phyloP scores from a whole-genome alignment of 2,329 filamentous ascomycete genomes.

The Aaosphaeria arxii region DNA sequence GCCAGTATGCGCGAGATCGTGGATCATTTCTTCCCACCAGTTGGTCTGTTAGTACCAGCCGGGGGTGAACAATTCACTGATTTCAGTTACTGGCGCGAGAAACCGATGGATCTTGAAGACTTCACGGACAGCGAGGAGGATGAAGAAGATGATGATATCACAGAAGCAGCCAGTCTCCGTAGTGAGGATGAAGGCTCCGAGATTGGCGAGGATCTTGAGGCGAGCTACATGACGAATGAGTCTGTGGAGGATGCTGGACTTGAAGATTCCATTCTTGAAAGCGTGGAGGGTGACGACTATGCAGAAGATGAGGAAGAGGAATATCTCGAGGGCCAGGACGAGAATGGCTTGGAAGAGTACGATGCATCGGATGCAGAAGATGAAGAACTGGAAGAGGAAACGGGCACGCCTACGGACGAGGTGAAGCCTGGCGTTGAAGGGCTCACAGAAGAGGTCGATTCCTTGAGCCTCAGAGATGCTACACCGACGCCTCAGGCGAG shows the following conservation, averaged over 20 bases:
- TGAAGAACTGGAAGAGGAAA: constrained; percentile 7
- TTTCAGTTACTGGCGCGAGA: constrained; percentile 93
- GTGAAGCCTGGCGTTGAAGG: constrained; percentile 1
- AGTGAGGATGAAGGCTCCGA: constrained; percentile 54
- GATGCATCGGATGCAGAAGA: constrained; percentile 19
- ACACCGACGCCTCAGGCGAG: constrained; percentile 18
- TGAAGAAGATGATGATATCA: constrained; percentile 49
- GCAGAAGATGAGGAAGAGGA: constrained; percentile 20
- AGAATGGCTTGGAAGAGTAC: constrained; percentile 20
- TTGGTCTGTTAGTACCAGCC: constrained; percentile 79
- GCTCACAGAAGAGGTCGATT: constrained; percentile 7
- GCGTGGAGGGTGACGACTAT: constrained; percentile 42
- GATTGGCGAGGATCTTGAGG: constrained; percentile 47
- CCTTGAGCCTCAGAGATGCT: constrained; percentile 15
- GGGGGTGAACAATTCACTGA: constrained; percentile 95
- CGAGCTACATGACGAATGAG: constrained; percentile 57
- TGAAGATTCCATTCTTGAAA: constrained; percentile 50
- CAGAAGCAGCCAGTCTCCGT: constrained; percentile 38
- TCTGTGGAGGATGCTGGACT: constrained; percentile 46
- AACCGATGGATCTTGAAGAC: constrained; percentile 78
- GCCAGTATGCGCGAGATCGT: constrained; percentile 96
- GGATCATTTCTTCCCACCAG: constrained; percentile 95
- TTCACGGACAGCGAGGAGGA: constrained; percentile 77
- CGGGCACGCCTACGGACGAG: constrained; percentile 15
- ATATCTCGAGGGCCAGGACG: constrained; percentile 1